Evolutionary conservation across 2,329 filamentous ascomycete genomes (phyloP).

Genomic region (Ophiostoma sp.): DNA sequence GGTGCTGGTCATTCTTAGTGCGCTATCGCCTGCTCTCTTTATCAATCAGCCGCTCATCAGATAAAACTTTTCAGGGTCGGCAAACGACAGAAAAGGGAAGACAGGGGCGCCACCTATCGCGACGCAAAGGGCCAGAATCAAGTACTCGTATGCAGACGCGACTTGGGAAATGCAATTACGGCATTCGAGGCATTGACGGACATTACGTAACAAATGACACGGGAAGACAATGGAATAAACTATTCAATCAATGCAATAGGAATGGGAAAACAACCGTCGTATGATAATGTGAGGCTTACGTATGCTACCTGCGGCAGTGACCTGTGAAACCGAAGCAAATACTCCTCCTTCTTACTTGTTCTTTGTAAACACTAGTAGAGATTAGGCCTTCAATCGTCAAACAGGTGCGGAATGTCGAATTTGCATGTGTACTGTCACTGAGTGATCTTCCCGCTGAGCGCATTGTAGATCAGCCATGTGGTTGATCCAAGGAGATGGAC

Average conservation of each 20-base stretch:
- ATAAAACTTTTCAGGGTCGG: constrained; percentile 21
- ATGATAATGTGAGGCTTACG: too few relatives aligned
- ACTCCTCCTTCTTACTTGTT: too few relatives aligned
- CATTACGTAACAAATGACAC: too few relatives aligned
- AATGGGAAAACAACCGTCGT: too few relatives aligned
- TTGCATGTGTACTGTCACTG: neutral
- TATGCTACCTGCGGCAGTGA: too few relatives aligned
- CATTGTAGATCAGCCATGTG: constrained; percentile 13
- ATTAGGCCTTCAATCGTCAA: too few relatives aligned
- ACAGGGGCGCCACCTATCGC: neutral
- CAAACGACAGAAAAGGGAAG: neutral
- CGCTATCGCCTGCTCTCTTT: constrained; percentile 4
- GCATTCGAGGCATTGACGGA: neutral
- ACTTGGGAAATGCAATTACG: neutral
- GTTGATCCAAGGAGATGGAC: neutral
- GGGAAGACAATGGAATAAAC: too few relatives aligned
- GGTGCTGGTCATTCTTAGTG: neutral
- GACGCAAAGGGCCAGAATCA: neutral
- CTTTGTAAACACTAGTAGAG: too few relatives aligned
- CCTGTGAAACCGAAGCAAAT: too few relatives aligned
- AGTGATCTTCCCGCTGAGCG: constrained; percentile 12
- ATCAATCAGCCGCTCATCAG: constrained; percentile 25
- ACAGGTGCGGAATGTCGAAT: neutral
- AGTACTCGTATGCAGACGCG: too few relatives aligned
- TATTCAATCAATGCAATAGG: too few relatives aligned